phyloP scores from a whole-genome alignment of 768 basidiomycete species.

The Strobilomyces confusus region DNA sequence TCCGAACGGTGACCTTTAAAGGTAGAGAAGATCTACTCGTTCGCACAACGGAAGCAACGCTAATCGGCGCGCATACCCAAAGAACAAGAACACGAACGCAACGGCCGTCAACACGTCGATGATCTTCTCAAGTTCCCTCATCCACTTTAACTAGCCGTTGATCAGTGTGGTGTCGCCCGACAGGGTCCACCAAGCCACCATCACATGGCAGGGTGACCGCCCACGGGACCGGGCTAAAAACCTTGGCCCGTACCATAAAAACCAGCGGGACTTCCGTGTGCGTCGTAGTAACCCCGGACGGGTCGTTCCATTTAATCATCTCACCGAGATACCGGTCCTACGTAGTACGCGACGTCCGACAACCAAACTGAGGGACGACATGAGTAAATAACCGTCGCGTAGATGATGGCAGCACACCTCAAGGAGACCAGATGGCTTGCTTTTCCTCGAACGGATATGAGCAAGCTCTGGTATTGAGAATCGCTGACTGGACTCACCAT shows the following conservation, averaged over 20 bases:
- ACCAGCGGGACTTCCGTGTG: too few relatives aligned
- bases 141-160: slow-evolving; percentile 40
- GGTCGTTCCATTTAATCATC: too few relatives aligned
- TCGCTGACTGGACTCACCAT: too few relatives aligned
- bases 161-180: slow-evolving; percentile 35
- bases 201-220: slow-evolving; percentile 30
- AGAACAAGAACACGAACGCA: slow-evolving; percentile 1
- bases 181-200: slow-evolving; percentile 32
- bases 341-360: background rate
- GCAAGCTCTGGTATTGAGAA: too few relatives aligned
- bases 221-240: slow-evolving; percentile 28
- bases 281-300: too few relatives aligned
- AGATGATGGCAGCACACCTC: slow-evolving; percentile 30
- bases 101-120: slow-evolving; percentile 1
- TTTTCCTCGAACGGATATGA: background rate
- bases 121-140: slow-evolving; percentile 4
- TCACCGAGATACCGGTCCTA: slow-evolving; percentile 17
- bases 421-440: background rate
- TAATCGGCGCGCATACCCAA: slow-evolving; percentile 7
- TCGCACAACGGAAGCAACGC: background rate
- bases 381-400: slow-evolving; percentile 28
- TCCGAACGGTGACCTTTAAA: too few relatives aligned
- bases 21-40: too few relatives aligned
- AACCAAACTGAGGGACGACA: background rate
- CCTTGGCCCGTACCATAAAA: too few relatives aligned